Base-by-base conservation (phyloP, 768 basidiomycete genomes). In the Hemileccinum impolitum region DNA sequence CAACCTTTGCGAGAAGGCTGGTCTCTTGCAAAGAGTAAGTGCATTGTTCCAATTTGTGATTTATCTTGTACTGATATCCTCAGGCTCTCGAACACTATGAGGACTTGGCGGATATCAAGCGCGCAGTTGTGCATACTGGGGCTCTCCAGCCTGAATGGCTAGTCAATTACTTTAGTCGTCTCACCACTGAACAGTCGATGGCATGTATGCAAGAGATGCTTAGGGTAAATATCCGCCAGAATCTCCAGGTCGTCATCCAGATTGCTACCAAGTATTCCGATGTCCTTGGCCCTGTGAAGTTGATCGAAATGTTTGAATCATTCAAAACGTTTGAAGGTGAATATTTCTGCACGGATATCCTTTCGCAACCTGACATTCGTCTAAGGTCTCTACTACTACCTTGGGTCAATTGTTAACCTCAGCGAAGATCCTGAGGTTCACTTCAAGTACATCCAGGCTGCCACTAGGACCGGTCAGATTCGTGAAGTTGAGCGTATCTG, bases 401-500 rank as follows among this genome's bases (percentile, higher is more conserved):
- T 99, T 39, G 96, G 96, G 23, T 95, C 95, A 10, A 80, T 99
- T 57, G 96, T 99, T 66, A 99, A 98, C 71, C 79, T 99, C 55
- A 92, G 88, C 66, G 82, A 92, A 66, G 96, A 99, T 69, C 80
- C 90, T 5, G 96, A 99, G 67, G 95, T 99, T 3, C 90, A 97
- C 75, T 99, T 96, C 84, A 98, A 99, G 76, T 98, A 98, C 72
- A 97, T 99, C 63, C 95, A 98, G 64, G 96, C 96, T 23, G 96
- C 96, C 6, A 95, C 94, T 2, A 85, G 95, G 23, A 99, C 96
- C 25, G 94, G 95, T 36, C 96, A 98, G 67, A 94, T 99, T 58
- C 88, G 96, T 42, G 96, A 99, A 68, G 96, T 99, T 48, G 96
- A 99, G 72, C 93, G 96, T 39, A 95, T 99, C 63, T 97, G 94